These are phyloP conservation scores for Laetiporus sulphureus DNA, from an alignment of 1,284 basidiomycete species.

Conservation along the genomic window DNA sequence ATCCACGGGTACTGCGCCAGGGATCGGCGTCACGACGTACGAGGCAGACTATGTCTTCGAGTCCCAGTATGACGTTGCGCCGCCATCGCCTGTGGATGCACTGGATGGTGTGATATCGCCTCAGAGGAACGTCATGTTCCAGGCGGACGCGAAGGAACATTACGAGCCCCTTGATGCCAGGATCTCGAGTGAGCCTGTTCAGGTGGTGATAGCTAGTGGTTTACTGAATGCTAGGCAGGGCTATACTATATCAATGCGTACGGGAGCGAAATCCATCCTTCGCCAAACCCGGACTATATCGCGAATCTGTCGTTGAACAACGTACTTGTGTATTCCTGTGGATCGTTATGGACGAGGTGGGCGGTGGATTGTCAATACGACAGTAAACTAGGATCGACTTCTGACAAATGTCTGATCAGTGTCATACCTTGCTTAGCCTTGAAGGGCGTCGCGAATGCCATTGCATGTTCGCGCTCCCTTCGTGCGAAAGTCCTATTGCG, in stretches of 20 bases:
- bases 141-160: constrained; percentile 42
- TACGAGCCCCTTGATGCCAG: constrained; percentile 58
- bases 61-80: constrained; percentile 12
- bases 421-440: constrained; percentile 90
- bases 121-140: constrained; percentile 64
- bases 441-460: constrained; percentile 73
- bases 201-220: not conserved
- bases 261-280: constrained; percentile 85
- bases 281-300: constrained; percentile 81
- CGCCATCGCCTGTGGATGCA: constrained; percentile 43
- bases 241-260: constrained; percentile 94
- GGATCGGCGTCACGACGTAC: constrained; percentile 22
- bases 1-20: constrained; percentile 12
- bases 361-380: too few species aligned
- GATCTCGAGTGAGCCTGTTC: constrained; percentile 52
- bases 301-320: constrained; percentile 57
- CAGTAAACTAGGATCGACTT: constrained; percentile 2
- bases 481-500: constrained; percentile 80
- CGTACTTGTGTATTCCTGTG: constrained; percentile 86
- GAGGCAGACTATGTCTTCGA: constrained; percentile 1
- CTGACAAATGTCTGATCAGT: constrained; percentile 24
- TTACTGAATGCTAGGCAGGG: constrained; percentile 32
- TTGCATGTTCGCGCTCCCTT: constrained; percentile 70
- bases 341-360: constrained; percentile 93
- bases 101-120: constrained; percentile 39